These are phyloP conservation scores for Venturia effusa DNA, from an alignment of 2,329 filamentous ascomycete species.

Conservation along the genomic window DNA sequence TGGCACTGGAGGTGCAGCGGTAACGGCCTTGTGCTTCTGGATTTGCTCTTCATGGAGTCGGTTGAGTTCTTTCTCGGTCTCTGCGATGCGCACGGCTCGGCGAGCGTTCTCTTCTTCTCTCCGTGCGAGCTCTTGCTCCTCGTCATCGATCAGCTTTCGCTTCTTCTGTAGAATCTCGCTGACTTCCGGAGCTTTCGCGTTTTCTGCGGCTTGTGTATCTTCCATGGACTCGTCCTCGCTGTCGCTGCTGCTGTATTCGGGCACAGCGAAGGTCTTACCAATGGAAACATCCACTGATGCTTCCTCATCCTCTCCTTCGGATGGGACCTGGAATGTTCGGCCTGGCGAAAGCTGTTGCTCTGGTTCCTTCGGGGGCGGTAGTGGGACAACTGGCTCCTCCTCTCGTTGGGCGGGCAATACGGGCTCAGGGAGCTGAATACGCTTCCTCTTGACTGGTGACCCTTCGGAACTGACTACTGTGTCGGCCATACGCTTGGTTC, in stretches of 20 bases:
- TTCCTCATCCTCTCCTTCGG: neutral
- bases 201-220: neutral
- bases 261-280: neutral
- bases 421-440: neutral
- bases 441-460: neutral
- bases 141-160: neutral
- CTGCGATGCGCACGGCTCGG: neutral
- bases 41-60: neutral
- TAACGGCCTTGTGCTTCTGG: neutral
- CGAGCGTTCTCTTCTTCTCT: neutral
- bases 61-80: neutral
- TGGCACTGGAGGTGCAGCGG: neutral
- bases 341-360: neutral
- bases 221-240: conserved; percentile 3
- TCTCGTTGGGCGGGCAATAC: too few species aligned
- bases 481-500: neutral
- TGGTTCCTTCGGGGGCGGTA: neutral
- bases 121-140: neutral
- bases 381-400: neutral
- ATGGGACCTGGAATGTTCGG: neutral
- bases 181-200: neutral
- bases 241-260: neutral
- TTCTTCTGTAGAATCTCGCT: neutral
- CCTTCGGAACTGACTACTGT: neutral
- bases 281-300: neutral